Base-by-base conservation (phyloP, 2,329 filamentous ascomycete species). In the Verticillium albo-atrum region DNA sequence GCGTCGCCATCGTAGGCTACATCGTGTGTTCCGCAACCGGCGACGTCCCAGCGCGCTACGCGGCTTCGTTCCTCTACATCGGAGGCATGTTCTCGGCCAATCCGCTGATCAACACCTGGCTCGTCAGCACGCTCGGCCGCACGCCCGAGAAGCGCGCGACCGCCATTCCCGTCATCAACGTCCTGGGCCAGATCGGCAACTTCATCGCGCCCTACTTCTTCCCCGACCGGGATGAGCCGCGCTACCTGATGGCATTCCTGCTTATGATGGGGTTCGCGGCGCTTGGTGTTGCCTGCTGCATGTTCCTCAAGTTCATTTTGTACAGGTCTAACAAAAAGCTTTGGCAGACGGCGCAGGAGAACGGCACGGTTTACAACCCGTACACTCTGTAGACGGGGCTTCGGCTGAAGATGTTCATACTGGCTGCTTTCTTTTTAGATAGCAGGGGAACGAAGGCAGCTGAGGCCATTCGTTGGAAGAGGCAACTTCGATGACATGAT, bases 111-210 rank as follows among this genome's bases (percentile, higher is more conserved):
- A 68, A 79, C 0, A 75, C 74, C 14, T 81, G 78, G 78, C 70
- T 72, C 0, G 68, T 71, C 1, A 69, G 67, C 1, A 74, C 72
- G 0, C 70, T 76, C 23, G 76, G 75, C 0, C 77, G 79, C 62
- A 78, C 76, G 0, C 71, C 75, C 3, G 77, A 80, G 65, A 79
- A 80, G 66, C 79, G 77, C 60, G 76, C 77, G 0, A 72, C 72
- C 3, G 70, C 75, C 1, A 68, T 80, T 5, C 75, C 75, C 6
- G 74, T 78, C 20, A 57, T 73, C 20, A 76, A 73, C 34, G 72
- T 71, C 0, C 65, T 74, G 10, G 70, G 70, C 26, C 75, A 74
- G 56, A 67, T 69, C 6, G 68, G 68, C 4, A 73, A 72, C 59
- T 69, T 77, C n/a, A 76, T 72, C 68, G 74, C 71, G 17, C 72